Base-by-base conservation (phyloP, 345 rosid genomes). In the Lagerstroemia speciosa region DNA sequence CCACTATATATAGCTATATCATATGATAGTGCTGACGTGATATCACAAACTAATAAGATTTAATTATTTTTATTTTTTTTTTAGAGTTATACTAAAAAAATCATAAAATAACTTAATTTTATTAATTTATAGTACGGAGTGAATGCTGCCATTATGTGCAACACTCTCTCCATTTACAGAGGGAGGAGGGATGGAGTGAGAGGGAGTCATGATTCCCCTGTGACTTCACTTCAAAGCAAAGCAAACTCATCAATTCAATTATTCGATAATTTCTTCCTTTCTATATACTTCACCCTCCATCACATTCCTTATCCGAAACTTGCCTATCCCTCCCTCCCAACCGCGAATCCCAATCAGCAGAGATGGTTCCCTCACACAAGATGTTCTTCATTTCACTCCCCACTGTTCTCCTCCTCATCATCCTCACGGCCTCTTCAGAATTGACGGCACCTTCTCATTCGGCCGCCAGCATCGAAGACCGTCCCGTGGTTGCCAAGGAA, bases 221-320 rank as follows among this genome's bases (percentile, higher is more conserved):
- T 37, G 48, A 65, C 63, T 58, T 58, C 63, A 65, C 31, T n/a
- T 36, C 20, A 37, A 65, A 33, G 48, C 43, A 33, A 65, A 65
- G 45, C 11, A 16, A 38, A 65, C 17, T 41, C 68, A 64, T 64
- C 30, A 30, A 55, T 20, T 22, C 67, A 64, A 16, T 19, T 64
- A 34, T 34, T 64, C 19, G 14, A 55, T 55, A 3, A 55, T 55
- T 36, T 36, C 5, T 36, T 36, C 7, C 61, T n/a, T 9, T 55
- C 33, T 24, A 4, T n/a, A 26, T 29, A 58, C 29, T 27, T 14
- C 11, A 10, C 29, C 27, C 29, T 26, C 34, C 34, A 58, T 29
- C 19, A 10, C 63, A 3, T 11, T 12, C 14, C 19, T 16, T 6
- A n/a, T 24, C 6, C 63, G 6, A 27, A 6, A 22, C 61, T 55